Percentiles rank a stretch among this genome's conserved stretches.
Conservation (phyloP, 345 rosid species). For the Eucalyptus fibrosa region DNA sequence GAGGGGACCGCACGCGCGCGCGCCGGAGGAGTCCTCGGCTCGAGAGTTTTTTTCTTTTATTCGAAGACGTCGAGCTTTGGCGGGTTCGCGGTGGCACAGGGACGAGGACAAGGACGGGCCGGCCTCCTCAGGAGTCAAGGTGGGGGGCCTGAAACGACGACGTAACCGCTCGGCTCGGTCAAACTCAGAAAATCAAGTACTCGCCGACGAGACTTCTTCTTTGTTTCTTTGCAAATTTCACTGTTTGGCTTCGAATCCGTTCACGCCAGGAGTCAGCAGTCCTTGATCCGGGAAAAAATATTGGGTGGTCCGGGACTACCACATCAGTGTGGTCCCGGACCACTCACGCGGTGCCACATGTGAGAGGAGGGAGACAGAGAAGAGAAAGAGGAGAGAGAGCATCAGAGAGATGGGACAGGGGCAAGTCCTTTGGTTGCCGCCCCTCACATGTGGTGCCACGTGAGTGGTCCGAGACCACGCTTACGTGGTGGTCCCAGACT, state of each 20-base stretch:
- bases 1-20: background rate
- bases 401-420: too few species aligned
- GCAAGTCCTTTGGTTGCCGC: too few species aligned
- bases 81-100: background rate
- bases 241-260: background rate
- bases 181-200: background rate
- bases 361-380: too few species aligned
- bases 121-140: background rate
- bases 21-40: background rate
- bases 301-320: too few species aligned
- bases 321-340: too few species aligned
- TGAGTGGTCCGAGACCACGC: too few species aligned
- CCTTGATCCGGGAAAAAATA: too few species aligned
- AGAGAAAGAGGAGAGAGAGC: too few species aligned
- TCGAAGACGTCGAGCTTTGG: background rate
- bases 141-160: background rate
- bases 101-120: background rate
- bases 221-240: background rate
- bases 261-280: background rate
- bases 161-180: background rate
- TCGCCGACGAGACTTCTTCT: background rate
- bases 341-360: too few species aligned
- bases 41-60: background rate
- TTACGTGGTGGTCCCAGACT: too few species aligned
- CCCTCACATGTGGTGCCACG: too few species aligned